A percentile compares a stretch with the other conserved stretches of the same genome.
These are phyloP conservation scores for Ceratocystis cubensis DNA, from an alignment of 2,329 filamentous ascomycete genomes.

Conservation along the genomic window DNA sequence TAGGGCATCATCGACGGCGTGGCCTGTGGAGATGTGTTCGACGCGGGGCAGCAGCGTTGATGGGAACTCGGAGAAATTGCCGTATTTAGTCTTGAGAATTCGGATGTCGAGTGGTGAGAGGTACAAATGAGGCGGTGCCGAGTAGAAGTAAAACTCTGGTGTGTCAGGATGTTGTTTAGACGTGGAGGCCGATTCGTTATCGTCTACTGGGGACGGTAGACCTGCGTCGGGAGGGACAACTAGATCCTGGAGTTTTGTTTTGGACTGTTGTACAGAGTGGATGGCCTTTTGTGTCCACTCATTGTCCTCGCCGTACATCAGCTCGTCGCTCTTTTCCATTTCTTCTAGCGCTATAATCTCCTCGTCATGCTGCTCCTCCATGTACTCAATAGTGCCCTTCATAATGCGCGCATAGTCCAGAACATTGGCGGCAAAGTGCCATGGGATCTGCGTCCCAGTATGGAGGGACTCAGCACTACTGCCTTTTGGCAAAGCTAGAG, in stretches of 20 bases:
- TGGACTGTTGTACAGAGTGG: conserved; percentile 57
- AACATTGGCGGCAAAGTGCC: conserved; percentile 89
- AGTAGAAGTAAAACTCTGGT: conserved; percentile 56
- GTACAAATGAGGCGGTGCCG: conserved; percentile 75
- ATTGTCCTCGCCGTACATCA: conserved; percentile 83
- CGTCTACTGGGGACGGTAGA: neutral
- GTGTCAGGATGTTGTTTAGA: neutral
- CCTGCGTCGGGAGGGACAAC: conserved; percentile 6
- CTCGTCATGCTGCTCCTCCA: conserved; percentile 64
- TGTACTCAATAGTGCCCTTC: conserved; percentile 84
- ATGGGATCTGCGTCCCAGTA: conserved; percentile 68
- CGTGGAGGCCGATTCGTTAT: neutral
- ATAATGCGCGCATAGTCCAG: conserved; percentile 91
- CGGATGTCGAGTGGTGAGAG: conserved; percentile 83
- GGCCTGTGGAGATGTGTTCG: conserved; percentile 78
- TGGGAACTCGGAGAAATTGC: conserved; percentile 68
- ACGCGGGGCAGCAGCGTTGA: conserved; percentile 76
- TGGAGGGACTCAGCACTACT: conserved; percentile 62
- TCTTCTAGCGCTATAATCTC: conserved; percentile 62
- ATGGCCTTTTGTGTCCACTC: conserved; percentile 86
- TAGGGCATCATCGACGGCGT: conserved; percentile 73
- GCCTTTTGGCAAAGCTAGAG: conserved; percentile 64
- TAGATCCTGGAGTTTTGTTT: conserved; percentile 48
- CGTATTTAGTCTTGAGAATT: conserved; percentile 81
- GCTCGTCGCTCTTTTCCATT: conserved; percentile 79